Evolutionary conservation across 1,139 yeast genomes (phyloP), one percentile per base, ranked within the genome.

Genomic region (Geotrichum australiense): DNA sequence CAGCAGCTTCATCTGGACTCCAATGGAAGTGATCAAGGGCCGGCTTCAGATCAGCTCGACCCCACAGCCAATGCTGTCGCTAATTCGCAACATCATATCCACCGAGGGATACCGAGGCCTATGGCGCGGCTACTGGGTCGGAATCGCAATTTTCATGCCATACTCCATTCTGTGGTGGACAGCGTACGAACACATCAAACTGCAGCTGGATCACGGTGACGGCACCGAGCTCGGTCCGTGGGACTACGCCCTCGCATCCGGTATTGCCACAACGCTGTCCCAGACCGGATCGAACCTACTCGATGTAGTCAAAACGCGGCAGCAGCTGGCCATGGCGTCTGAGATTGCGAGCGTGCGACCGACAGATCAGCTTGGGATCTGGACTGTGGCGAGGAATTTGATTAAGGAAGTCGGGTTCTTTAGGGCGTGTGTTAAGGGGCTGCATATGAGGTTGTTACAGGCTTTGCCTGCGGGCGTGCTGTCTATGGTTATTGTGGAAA

Each of bases 21-120:
- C 71, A 2, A 65, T 68, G 63, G 71, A 67, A 51, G 70, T 66
- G 7, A 50, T 67, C 39, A 67, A 67, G 50, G 71, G 71, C 32
- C 56, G 70, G 14, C 58, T 64, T 59, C 71, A 67, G 50, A 61
- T 67, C 22, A 53, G 57, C 25, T 51, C 53, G 24, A 46, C 48
- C 8, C 35, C 42, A 11, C 41, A 50, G 4, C 43, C 53, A 14
- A 53, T 64, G 3, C 8, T 45, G 27, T 41, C 47, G 16, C 48
- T 62, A 18, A 41, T 63, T 11, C 43, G 49, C 6, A 39, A 48
- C 18, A 64, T 67, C 10, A 58, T 58, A 42, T 40, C 37, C 11
- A 42, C 49, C n/a, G 69, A 66, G 41, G 70, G 70, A 10, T 4
- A 58, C 21, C 47, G 53, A 22, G 71, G 71, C 14, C 64, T 65